A percentile compares a stretch with the other conserved stretches of the same genome.
phyloP scores from a whole-genome alignment of 2,329 filamentous ascomycete species.

The Penicillium hesseltinei region DNA sequence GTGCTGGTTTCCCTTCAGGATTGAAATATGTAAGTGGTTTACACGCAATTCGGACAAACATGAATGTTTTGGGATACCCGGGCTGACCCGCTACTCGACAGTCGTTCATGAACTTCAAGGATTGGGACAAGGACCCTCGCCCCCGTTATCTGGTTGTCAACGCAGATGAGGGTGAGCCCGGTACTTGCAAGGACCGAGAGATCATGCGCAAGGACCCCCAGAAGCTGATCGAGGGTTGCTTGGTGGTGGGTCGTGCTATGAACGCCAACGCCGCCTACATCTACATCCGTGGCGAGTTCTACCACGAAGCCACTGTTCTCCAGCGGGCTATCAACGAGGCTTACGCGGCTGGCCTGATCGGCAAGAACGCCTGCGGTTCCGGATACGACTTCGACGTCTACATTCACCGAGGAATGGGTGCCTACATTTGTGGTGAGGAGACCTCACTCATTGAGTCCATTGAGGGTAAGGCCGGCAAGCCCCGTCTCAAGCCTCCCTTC shows the following conservation, averaged over 20 bases:
- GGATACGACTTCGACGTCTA: conserved; percentile 98
- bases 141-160: conserved; percentile 97
- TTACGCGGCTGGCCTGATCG: conserved; percentile 89
- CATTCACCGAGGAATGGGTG: conserved; percentile 93
- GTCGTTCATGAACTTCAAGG: conserved; percentile 99
- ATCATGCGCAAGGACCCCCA: conserved; percentile 99
- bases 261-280: conserved; percentile 98
- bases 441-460: conserved; percentile 97
- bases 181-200: conserved; percentile 98
- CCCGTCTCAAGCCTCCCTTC: conserved; percentile 97
- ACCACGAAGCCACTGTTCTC: conserved; percentile 88
- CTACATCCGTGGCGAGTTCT: conserved; percentile 98
- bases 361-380: conserved; percentile 95
- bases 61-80: conserved; percentile 13
- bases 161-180: conserved; percentile 96
- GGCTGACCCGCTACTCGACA: conserved; percentile 40
- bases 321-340: conserved; percentile 97
- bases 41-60: not conserved
- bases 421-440: conserved; percentile 97
- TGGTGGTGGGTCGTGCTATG: conserved; percentile 95
- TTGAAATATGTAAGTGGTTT: conserved; percentile 85
- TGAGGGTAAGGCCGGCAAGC: conserved; percentile 98
- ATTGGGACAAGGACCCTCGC: conserved; percentile 96
- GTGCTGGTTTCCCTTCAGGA: conserved; percentile 95
- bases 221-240: conserved; percentile 96